Evolutionary conservation across 441 rosid genomes (phyloP).

Genomic region (Syzygium malaccense): DNA sequence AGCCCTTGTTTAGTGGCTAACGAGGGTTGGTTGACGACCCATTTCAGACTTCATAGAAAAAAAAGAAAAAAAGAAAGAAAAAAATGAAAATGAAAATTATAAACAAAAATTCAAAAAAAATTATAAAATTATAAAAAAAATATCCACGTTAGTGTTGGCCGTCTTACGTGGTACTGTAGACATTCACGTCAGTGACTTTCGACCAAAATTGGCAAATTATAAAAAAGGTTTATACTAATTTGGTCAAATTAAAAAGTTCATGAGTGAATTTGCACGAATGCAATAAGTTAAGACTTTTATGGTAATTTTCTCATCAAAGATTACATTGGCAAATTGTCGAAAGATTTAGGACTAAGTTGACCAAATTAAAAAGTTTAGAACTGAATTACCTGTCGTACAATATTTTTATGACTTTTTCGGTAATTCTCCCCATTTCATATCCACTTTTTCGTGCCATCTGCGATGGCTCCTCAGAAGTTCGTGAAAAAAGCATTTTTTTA

Average conservation of each 20-base stretch:
- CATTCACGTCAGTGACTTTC: neutral
- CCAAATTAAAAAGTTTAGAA: neutral
- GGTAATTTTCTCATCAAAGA: no score
- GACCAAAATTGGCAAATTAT: neutral
- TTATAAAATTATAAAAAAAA: neutral
- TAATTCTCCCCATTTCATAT: neutral
- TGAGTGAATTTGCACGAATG: neutral
- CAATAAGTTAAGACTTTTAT: no score
- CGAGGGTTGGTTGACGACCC: no score
- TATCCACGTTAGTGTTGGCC: rapidly evolving
- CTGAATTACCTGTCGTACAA: rapidly evolving
- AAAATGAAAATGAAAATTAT: neutral
- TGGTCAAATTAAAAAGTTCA: neutral
- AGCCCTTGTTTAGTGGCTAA: no score
- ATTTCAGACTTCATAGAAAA: no score
- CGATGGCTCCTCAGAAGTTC: neutral
- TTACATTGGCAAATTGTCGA: neutral
- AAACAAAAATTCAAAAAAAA: neutral
- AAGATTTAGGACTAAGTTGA: no score
- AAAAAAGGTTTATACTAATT: neutral
- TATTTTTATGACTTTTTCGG: neutral
- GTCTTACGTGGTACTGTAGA: neutral
- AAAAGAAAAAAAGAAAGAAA: no score
- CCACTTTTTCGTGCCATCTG: neutral
- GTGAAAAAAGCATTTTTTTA: neutral